Evolutionary conservation across 768 basidiomycete species (phyloP).

Genomic region (Ramaria sp.): DNA sequence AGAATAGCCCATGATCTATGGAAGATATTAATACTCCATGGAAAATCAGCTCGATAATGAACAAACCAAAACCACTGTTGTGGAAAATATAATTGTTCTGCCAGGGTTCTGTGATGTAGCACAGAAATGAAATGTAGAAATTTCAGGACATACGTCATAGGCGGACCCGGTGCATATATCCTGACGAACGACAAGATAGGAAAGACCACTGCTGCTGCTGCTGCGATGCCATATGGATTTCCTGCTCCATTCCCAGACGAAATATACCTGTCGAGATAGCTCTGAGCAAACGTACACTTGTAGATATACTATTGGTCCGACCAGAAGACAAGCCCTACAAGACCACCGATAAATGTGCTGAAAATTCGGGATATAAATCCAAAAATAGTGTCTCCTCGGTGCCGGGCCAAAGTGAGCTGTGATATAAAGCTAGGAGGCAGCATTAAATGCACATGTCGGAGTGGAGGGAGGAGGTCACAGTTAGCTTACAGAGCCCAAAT

Average conservation of each 20-base stretch:
- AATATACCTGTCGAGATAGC: conserved; percentile 43
- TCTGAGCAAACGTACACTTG: neutral
- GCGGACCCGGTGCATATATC: conserved; percentile 63
- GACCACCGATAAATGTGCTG: conserved; percentile 55
- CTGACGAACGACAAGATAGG: conserved; percentile 64
- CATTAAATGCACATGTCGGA: no score
- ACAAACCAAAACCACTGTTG: conserved; percentile 10
- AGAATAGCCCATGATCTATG: conserved; percentile 62
- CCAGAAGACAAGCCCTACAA: conserved; percentile 60
- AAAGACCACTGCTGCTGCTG: conserved; percentile 54
- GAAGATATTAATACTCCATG: neutral
- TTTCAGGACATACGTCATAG: conserved; percentile 46
- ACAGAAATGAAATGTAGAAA: conserved; percentile 13
- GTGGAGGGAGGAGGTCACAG: neutral
- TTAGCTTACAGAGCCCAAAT: conserved; percentile 58
- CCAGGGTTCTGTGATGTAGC: neutral
- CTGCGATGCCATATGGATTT: conserved; percentile 62
- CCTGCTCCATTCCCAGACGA: conserved; percentile 50
- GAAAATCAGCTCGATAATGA: conserved; percentile 14
- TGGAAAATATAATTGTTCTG: neutral
- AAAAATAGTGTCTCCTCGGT: conserved; percentile 67
- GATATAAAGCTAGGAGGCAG: conserved; percentile 49
- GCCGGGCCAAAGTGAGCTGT: conserved; percentile 59
- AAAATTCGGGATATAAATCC: conserved; percentile 49
- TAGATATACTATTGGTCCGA: conserved; percentile 17